Evolutionary conservation across 2,329 filamentous ascomycete species (phyloP), one percentile per base, ranked within the genome.

Genomic region (Aureobasidium sp.): DNA sequence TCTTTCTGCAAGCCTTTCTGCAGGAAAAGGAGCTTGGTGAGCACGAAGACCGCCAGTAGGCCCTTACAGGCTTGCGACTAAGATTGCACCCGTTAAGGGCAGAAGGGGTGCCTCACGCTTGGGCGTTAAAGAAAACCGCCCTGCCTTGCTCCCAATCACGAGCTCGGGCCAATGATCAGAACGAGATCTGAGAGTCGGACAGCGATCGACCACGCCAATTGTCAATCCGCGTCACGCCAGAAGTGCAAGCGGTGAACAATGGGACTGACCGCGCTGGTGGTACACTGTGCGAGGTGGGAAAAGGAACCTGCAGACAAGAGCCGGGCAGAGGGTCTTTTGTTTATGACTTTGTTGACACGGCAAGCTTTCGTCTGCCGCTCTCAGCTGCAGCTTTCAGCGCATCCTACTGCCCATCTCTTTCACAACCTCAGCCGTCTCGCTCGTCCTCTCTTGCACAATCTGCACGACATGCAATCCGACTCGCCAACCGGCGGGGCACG

Each of bases 171-270:
- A 59, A 34, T 34, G 39, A 50, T 59, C 44, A 47, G n/a, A 25
- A 37, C 42, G 16, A 54, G 54, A 59, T 59, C 44, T 59, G 30
- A 50, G 47, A 50, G n/a, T 21, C 47, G 45, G 21, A 59, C 57
- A 47, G 42, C 57, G 57, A 59, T 59, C 57, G 57, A 42, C 57
- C 57, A 34, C 44, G 41, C 53, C 44, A 50, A 50, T 49, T 50
- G 57, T n/a, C 57, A 59, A 59, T 59, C 57, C 57, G 57, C 57
- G 45, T 59, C 57, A 59, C 57, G 57, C 57, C 57, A 59, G 57
- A 44, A 49, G 44, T 59, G 57, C 55, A 37, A 59, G 57, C 57
- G 57, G 57, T 59, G 57, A 49, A 59, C 57, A 59, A 50, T 59
- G 34, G 57, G 30, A 57, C 39, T 57, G 53, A 57, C 53, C 53